Percentiles rank a stretch among this genome's conserved stretches.
These are phyloP conservation scores for Lentinula aciculospora DNA, from an alignment of 768 basidiomycete genomes.

Conservation along the genomic window DNA sequence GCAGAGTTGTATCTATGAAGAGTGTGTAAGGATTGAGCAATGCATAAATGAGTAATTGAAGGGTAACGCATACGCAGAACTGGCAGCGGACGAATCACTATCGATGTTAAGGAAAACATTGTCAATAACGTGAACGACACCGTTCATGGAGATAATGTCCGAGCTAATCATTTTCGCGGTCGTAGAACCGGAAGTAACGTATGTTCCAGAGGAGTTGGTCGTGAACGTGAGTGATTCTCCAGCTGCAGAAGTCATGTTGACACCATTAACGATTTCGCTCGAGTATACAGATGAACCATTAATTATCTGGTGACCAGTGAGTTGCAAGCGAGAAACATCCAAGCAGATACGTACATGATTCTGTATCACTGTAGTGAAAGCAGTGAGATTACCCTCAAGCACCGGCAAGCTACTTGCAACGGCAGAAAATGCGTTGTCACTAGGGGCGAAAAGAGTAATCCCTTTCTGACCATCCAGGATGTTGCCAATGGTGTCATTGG, in stretches of 20 bases:
- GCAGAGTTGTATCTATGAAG: background rate
- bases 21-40: background rate
- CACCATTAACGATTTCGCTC: conserved; percentile 29
- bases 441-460: conserved; percentile 66
- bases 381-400: conserved; percentile 38
- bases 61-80: conserved; percentile 43
- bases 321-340: background rate
- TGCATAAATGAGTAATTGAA: background rate
- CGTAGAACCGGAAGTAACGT: conserved; percentile 34
- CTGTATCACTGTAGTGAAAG: conserved; percentile 35
- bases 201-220: conserved; percentile 53
- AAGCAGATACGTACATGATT: conserved; percentile 51
- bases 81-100: conserved; percentile 36
- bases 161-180: conserved; percentile 49
- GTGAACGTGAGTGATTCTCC: conserved; percentile 49
- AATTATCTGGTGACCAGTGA: conserved; percentile 37
- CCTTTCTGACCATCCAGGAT: conserved; percentile 37
- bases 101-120: conserved; percentile 43
- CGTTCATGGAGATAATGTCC: conserved; percentile 60
- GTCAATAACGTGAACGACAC: conserved; percentile 63
- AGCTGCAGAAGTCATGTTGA: conserved; percentile 44
- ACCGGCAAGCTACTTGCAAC: conserved; percentile 26
- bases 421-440: conserved; percentile 39
- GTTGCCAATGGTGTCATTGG: conserved; percentile 28
- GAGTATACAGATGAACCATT: conserved; percentile 70